Evolutionary conservation across 345 rosid genomes (phyloP), one percentile per base, ranked within the genome.

Genomic region (Erodium maritimum): DNA sequence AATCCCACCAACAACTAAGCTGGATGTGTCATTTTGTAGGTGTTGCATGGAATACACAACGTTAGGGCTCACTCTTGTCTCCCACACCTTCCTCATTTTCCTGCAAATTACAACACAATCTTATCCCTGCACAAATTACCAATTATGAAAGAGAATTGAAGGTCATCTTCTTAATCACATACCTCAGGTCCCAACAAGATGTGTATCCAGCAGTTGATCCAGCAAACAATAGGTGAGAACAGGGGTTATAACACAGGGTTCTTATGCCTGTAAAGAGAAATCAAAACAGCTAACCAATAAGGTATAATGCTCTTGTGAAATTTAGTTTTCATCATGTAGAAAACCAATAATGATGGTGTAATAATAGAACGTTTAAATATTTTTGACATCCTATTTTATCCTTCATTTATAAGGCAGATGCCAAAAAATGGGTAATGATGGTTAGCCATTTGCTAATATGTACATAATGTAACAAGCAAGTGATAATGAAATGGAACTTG

Each of bases 141-240:
- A 50, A 17, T 18, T 16, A 50, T 17, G 53, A 50, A 50, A 50
- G 5, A 50, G 8, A 17, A 50, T 17, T 17, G 19, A 50, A 50
- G 53, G 20, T 19, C 7, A 18, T 19, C 13, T 29, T 8, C 21
- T 56, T 16, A 45, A 19, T 21, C 54, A 52, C 66, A 66, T 80
- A 88, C 98, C 98, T 84, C 45, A 86, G 77, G 70, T 91, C 98
- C 90, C 90, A 91, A 70, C 96, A 84, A 58, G 81, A 79, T 23
- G 81, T 63, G 65, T 72, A 79, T 71, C 98, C 98, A 23, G 78
- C 74, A 24, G 88, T 72, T 61, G 86, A 82, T 66, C 96, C 98
- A 19, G 90, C 79, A 69, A 84, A 84, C 56, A 84, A 79, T n/a
- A 62, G 64, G 67, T 73, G 67, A 61, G 93, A 77, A 70, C 58